Evolutionary conservation across 2,329 filamentous ascomycete genomes (phyloP).

Genomic region (Stemphylium vesicarium): DNA sequence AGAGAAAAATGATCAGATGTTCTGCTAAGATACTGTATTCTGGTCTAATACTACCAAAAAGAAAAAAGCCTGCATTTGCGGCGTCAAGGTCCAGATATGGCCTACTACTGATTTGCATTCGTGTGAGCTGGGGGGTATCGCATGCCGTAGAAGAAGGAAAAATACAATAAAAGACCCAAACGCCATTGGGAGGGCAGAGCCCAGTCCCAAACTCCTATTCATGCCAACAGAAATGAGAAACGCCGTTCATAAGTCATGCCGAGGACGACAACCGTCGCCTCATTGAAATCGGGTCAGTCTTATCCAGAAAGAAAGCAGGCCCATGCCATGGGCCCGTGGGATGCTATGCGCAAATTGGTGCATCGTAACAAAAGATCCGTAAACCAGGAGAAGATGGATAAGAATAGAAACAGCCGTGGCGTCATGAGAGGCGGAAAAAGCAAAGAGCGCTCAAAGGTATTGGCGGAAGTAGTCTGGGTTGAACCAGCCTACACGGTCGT

Average conservation of each 20-base stretch:
- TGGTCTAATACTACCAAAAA: slow-evolving; percentile 17
- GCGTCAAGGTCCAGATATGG: slow-evolving; percentile 15
- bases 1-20: neutral
- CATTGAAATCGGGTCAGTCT: slow-evolving; percentile 31
- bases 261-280: slow-evolving; percentile 18
- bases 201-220: slow-evolving; percentile 24
- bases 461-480: slow-evolving; percentile 59
- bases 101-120: slow-evolving; percentile 13
- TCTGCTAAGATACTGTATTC: slow-evolving; percentile 11
- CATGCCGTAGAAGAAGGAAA: slow-evolving; percentile 10
- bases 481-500: slow-evolving; percentile 86
- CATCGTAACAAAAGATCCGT: slow-evolving; percentile 9
- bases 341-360: slow-evolving; percentile 38
- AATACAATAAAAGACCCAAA: slow-evolving; percentile 7
- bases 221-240: slow-evolving; percentile 30
- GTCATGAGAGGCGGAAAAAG: neutral
- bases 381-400: neutral
- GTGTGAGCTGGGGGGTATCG: slow-evolving; percentile 22
- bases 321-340: slow-evolving; percentile 23
- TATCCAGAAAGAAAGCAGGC: slow-evolving; percentile 19
- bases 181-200: slow-evolving; percentile 21
- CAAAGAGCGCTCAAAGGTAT: slow-evolving; percentile 44
- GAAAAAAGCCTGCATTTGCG: slow-evolving; percentile 13
- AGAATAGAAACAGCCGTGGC: neutral
- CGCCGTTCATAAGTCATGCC: slow-evolving; percentile 40